These are phyloP conservation scores for Podospora pseudocomata DNA, from an alignment of 495 filamentous ascomycete genomes.

Conservation along the genomic window DNA sequence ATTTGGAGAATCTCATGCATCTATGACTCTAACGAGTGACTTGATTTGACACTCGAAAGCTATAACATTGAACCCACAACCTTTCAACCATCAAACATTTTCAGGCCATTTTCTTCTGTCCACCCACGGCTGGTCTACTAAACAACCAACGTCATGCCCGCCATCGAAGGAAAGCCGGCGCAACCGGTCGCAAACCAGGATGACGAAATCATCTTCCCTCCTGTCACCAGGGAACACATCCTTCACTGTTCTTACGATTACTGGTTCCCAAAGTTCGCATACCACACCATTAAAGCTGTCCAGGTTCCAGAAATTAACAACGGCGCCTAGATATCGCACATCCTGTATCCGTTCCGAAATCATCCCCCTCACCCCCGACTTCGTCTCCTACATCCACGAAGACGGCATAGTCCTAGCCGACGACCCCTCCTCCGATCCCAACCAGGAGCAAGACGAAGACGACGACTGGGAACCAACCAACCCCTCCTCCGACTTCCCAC, in stretches of 20 bases:
- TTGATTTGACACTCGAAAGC: not conserved
- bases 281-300: constrained; percentile 16
- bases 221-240: constrained; percentile 79
- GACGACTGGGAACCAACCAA: constrained; percentile 44
- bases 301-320: not conserved
- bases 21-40: not conserved
- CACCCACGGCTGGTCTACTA: not conserved
- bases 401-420: constrained; percentile 88
- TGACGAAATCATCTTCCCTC: constrained; percentile 66
- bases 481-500: constrained; percentile 29
- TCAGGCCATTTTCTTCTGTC: too few species aligned
- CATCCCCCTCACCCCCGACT: constrained; percentile 68
- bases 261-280: constrained; percentile 73
- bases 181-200: constrained; percentile 12
- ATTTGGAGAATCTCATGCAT: not conserved
- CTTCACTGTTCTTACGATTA: constrained; percentile 88
- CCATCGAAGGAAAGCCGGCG: constrained; percentile 21
- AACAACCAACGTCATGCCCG: constrained; percentile 22
- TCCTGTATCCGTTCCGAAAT: constrained; percentile 79
- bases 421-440: constrained; percentile 39
- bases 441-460: constrained; percentile 34
- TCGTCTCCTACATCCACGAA: constrained; percentile 82
- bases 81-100: too few species aligned
- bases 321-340: constrained; percentile 57
- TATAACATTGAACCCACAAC: not conserved